Evolutionary conservation across 345 rosid species (phyloP).

Genomic region (Dimocarpus longan): DNA sequence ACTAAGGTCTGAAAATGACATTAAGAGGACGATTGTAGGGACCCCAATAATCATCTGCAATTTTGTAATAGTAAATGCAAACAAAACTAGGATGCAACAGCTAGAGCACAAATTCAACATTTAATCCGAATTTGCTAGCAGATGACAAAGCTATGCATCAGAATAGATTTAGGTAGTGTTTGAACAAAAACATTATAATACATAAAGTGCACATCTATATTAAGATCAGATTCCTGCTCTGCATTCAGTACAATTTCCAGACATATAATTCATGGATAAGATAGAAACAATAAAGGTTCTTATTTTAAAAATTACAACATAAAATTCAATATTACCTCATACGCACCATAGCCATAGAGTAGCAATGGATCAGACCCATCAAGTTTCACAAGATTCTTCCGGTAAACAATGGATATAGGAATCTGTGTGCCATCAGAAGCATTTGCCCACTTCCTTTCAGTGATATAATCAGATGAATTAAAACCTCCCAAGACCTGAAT

Average conservation of each 20-base stretch:
- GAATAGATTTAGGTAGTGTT: neutral
- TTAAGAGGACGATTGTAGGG: no score
- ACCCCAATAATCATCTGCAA: neutral
- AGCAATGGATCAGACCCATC: slow-evolving; percentile 82
- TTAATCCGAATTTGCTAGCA: no score
- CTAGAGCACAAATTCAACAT: no score
- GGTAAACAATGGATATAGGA: slow-evolving; percentile 81
- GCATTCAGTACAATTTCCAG: neutral
- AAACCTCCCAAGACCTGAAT: slow-evolving; percentile 88
- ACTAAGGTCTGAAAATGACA: no score
- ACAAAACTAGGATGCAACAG: no score
- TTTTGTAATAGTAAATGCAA: neutral
- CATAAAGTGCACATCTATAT: neutral
- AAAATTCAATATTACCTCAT: neutral
- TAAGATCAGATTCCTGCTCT: no score
- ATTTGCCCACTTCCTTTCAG: slow-evolving; percentile 86
- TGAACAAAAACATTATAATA: neutral
- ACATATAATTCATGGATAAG: neutral
- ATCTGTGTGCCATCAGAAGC: slow-evolving; percentile 84
- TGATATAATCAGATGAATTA: slow-evolving; percentile 75
- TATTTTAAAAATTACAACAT: neutral
- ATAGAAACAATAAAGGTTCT: neutral
- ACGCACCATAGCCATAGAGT: slow-evolving; percentile 53
- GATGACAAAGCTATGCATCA: no score
- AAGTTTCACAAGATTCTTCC: slow-evolving; percentile 69